Evolutionary conservation across 257 asterid genomes (phyloP).

Genomic region (Nicotiana otophora): DNA sequence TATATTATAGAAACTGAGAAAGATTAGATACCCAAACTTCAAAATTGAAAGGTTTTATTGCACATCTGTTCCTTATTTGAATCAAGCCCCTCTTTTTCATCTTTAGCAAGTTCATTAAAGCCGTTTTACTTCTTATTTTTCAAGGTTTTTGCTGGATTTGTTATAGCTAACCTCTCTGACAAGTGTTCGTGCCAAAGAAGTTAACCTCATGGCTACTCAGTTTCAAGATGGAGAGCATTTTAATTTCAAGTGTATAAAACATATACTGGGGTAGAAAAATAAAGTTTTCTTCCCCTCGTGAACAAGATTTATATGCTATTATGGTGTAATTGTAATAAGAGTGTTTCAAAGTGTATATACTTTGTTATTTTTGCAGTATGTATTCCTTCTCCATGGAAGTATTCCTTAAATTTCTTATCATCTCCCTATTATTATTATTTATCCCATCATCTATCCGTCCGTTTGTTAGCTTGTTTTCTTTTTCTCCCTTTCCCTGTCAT

Average conservation of each 20-base stretch:
- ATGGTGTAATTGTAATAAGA: neutral
- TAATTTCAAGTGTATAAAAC: neutral
- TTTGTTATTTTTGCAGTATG: neutral
- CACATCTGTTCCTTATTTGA: too few species aligned
- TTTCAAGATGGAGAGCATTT: neutral
- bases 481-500: too few species aligned
- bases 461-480: too few species aligned
- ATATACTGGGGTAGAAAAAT: neutral
- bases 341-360: neutral
- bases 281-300: neutral
- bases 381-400: neutral
- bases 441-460: too few species aligned
- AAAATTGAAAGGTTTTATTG: too few species aligned
- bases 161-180: slow-evolving; percentile 53
- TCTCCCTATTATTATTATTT: too few species aligned
- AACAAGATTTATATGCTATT: neutral
- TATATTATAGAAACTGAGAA: neutral
- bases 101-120: neutral
- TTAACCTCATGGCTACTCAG: slow-evolving; percentile 7
- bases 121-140: neutral
- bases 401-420: neutral
- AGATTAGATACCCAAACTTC: neutral
- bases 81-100: too few species aligned
- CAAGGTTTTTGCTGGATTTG: slow-evolving; percentile 75
- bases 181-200: slow-evolving; percentile 37